phyloP scores from a whole-genome alignment of 1,139 yeast species.

The Taphrina pruni region DNA sequence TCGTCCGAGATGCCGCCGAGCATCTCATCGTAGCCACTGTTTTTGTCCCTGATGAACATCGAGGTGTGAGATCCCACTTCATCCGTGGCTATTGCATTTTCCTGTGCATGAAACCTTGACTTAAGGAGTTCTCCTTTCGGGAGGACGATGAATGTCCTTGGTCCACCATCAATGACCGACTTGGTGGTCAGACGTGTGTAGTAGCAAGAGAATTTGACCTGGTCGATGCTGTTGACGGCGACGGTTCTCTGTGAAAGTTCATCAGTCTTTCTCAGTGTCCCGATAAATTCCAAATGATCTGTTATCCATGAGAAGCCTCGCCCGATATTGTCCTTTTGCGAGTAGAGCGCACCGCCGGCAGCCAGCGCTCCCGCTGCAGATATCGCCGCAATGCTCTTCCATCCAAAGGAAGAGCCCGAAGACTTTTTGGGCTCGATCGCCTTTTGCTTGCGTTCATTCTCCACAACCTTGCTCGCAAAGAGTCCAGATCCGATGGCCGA shows the following conservation, averaged over 20 bases:
- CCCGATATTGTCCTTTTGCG: conserved; percentile 44
- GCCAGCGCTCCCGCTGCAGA: conserved; percentile 45
- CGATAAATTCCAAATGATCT: conserved; percentile 45
- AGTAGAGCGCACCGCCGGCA: conserved; percentile 46
- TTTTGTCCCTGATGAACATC: conserved; percentile 44
- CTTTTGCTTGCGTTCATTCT: conserved; percentile 44
- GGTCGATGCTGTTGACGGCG: conserved; percentile 42
- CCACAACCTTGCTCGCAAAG: conserved; percentile 36
- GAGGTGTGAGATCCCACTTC: conserved; percentile 46
- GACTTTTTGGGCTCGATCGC: conserved; percentile 30
- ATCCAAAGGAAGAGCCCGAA: conserved; percentile 37
- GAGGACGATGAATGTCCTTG: conserved; percentile 45
- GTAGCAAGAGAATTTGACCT: conserved; percentile 25
- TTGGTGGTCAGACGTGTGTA: conserved; percentile 8
- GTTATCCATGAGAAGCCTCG: conserved; percentile 45
- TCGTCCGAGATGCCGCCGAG: conserved; percentile 36
- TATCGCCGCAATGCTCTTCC: conserved; percentile 45
- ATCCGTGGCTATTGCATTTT: conserved; percentile 44
- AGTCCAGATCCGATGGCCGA: conserved; percentile 44
- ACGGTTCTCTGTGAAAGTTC: conserved; percentile 42
- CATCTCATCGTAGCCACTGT: conserved; percentile 42
- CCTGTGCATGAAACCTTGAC: conserved; percentile 44
- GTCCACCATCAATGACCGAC: conserved; percentile 21
- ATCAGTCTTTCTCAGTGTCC: conserved; percentile 42
- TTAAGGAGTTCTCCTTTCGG: conserved; percentile 45